Base-by-base conservation (phyloP, 176 grass and related monocot genomes). In the Phoenix dactylifera region DNA sequence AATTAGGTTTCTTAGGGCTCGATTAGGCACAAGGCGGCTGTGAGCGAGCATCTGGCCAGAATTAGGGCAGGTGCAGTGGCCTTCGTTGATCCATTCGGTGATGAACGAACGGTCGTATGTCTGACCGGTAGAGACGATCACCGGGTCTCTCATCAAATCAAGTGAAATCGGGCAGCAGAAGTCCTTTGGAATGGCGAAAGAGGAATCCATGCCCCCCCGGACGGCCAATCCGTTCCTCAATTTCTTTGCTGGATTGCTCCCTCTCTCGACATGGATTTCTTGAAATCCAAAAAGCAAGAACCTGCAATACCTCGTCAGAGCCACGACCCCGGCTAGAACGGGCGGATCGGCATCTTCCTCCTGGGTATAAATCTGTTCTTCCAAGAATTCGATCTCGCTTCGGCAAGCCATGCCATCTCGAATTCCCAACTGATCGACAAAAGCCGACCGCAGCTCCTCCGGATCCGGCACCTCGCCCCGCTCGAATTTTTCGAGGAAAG, bases 81-180 rank as follows among this genome's bases (percentile, higher is more conserved):
- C 94, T 73, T 92, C 93, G 50, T 83, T 82, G 7, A 98, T 86
- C 94, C 94, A 98, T 52, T 98, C 88, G 56, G 88, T 74, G 76
- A 98, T 98, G 9, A 84, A 93, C 4, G 81, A 72, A 30, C 93
- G 87, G 59, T 98, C 94, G 23, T 89, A 98, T 0, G 94, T 98
- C 79, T 92, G 87, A 6, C 94, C 94, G 7, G 94, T 98, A 35
- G 88, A 86, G 25, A 83, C 88, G 23, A 92, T 73, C 6, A 98
- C 94, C 0, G 94, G 94, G 50, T 98, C 82, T 3, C 77, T 64
- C 85, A 98, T 93, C 58, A 98, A 72, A 68, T 98, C 94, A 25
- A 98, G 77, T 0, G 85, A 93, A 74, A 98, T 93, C 23, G 94
- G 88, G 66, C 94, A 98, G 17, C 84, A 93, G 53, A 98, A 98